A percentile compares a stretch with the other conserved stretches of the same genome.
These are phyloP conservation scores for Scheffersomyces stipitis DNA, from an alignment of 805 yeast genomes.

Conservation along the genomic window DNA sequence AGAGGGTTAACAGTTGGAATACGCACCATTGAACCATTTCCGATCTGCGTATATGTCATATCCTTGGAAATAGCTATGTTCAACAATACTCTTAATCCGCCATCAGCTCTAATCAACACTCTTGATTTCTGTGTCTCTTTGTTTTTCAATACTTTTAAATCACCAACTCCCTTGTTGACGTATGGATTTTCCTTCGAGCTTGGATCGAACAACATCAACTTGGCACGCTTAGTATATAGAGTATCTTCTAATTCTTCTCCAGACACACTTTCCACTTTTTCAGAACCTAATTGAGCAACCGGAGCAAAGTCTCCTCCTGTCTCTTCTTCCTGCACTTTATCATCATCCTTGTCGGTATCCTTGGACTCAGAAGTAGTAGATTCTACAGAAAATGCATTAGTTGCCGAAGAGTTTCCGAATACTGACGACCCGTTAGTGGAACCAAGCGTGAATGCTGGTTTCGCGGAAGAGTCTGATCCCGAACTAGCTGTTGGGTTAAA, in stretches of 20 bases:
- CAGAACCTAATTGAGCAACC: conserved; percentile 32
- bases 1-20: conserved; percentile 58
- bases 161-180: conserved; percentile 75
- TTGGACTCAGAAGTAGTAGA: conserved; percentile 9
- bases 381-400: neutral
- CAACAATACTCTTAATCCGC: conserved; percentile 74
- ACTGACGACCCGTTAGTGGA: conserved; percentile 14
- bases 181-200: conserved; percentile 52
- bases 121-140: conserved; percentile 63
- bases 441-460: conserved; percentile 27
- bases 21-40: conserved; percentile 66
- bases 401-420: conserved; percentile 17
- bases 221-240: conserved; percentile 65
- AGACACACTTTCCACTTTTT: conserved; percentile 46
- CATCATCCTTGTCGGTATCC: conserved; percentile 22
- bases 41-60: conserved; percentile 58
- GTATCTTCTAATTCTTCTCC: conserved; percentile 85
- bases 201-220: conserved; percentile 60
- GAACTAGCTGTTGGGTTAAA: conserved; percentile 5
- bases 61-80: conserved; percentile 62
- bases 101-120: conserved; percentile 82
- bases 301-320: conserved; percentile 49
- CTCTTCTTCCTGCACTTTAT: conserved; percentile 42
- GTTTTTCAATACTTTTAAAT: conserved; percentile 67
- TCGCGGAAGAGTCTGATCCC: conserved; percentile 5